Evolutionary conservation across 2,329 filamentous ascomycete species (phyloP), one percentile per base, ranked within the genome.

Genomic region (Hypoxylon sp.): DNA sequence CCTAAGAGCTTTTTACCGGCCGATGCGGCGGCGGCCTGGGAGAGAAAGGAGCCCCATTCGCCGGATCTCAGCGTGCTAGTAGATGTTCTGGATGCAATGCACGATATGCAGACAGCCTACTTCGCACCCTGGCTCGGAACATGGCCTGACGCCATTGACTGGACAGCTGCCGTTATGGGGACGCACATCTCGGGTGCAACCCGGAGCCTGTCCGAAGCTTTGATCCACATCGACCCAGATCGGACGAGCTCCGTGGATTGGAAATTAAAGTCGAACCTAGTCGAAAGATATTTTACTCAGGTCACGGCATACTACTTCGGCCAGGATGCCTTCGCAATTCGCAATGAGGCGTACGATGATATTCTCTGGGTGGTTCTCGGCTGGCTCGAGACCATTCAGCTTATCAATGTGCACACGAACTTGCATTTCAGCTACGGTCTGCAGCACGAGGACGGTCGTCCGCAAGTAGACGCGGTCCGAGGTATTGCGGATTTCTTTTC

Each of bases 331-430:
- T 86, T 92, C 62, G 81, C 83, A 23, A 82, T 97, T 46, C 83
- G 91, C 40, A 85, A 86, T 54, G 74, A 87, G 78, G 94, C 94
- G 0, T 96, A 88, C 72, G 94, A 97, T 70, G 94, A 98, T 72
- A 96, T 97, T 78, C 83, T 97, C 2, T 98, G 94, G 94, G 92
- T 97, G 1, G 92, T 96, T 2, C 81, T 98, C 31, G 91, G 89
- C 61, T 97, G 94, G 93, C 78, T 97, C 48, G 91, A 97, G 71
- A 85, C 85, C 45, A 83, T 92, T 62, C 87, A 89, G 64, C 92
- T 96, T 70, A 84, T 94, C 48, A 78, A 86, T 26, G 77, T 82
- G n/a, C 91, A 96, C 70, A 85, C 84, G 2, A 75, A 79, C 1
- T 72, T 86, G 15, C 87, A 91, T 71, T 90, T 88, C 67, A 73